A percentile compares a stretch with the other conserved stretches of the same genome.
These are phyloP conservation scores for Camellia oleifera DNA, from an alignment of 179 eudicot genomes.

Conservation along the genomic window DNA sequence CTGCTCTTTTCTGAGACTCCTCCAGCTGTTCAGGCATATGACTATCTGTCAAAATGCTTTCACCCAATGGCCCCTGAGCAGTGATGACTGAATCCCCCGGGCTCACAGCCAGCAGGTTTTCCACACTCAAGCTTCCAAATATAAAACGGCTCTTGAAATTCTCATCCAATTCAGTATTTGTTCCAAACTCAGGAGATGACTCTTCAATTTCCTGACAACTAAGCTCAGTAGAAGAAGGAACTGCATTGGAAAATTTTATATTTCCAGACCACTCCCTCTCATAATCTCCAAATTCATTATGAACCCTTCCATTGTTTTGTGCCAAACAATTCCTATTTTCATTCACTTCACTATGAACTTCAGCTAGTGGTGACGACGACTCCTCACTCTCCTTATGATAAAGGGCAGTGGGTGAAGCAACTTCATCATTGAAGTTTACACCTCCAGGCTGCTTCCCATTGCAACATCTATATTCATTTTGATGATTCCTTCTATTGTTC, in stretches of 20 bases:
- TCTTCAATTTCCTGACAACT: conserved; percentile 21
- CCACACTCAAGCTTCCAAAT: conserved; percentile 20
- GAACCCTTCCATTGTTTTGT: not conserved
- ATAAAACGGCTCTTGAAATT: conserved; percentile 8
- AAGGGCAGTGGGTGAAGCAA: conserved; percentile 21
- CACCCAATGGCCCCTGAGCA: conserved; percentile 20
- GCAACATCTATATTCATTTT: conserved; percentile 18
- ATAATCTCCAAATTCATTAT: conserved; percentile 18
- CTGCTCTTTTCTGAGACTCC: conserved; percentile 19
- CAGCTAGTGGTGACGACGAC: conserved; percentile 18
- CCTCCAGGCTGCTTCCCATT: conserved; percentile 4
- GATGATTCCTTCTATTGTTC: not conserved
- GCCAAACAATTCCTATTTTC: conserved; percentile 6
- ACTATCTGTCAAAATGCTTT: conserved; percentile 22
- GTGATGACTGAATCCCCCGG: conserved; percentile 18
- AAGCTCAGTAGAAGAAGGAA: conserved; percentile 13
- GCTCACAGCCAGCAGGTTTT: conserved; percentile 15
- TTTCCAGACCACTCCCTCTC: conserved; percentile 17
- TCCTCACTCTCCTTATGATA: conserved; percentile 16
- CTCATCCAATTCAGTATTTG: conserved; percentile 9
- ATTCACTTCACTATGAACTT: conserved; percentile 13
- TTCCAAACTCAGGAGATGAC: conserved; percentile 11
- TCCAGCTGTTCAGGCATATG: conserved; percentile 21
- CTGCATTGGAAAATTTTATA: conserved; percentile 11
- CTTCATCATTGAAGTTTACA: conserved; percentile 11